phyloP scores from a whole-genome alignment of 345 rosid genomes.

The Eucalyptus cloeziana region DNA sequence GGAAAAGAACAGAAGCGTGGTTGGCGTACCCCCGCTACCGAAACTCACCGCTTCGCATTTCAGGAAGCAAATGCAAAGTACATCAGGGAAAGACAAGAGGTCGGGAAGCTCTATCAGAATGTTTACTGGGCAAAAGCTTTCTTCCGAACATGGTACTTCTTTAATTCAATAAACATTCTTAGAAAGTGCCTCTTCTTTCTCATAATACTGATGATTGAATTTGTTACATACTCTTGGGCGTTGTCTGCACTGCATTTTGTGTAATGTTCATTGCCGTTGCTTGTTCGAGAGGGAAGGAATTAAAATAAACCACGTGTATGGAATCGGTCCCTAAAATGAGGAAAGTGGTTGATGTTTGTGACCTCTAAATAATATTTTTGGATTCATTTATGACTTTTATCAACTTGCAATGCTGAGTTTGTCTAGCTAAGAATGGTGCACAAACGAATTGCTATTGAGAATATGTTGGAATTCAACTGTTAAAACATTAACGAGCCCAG shows the following conservation, averaged over 20 bases:
- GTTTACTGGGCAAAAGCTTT: neutral
- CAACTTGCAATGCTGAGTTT: neutral
- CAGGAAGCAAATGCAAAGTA: constrained; percentile 20
- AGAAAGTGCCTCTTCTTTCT: neutral
- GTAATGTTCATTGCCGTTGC: neutral
- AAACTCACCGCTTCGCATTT: constrained; percentile 12
- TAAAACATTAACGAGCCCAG: neutral
- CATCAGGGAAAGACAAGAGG: constrained; percentile 19
- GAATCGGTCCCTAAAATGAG: neutral
- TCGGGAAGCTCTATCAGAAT: constrained; percentile 8
- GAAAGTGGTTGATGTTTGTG: neutral
- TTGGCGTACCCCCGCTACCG: constrained; percentile 40
- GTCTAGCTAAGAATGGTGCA: neutral
- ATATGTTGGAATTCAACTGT: neutral
- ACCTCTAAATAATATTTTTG: neutral
- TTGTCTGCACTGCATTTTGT: neutral
- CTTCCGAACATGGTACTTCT: constrained; percentile 14
- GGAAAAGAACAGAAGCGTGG: constrained; percentile 1
- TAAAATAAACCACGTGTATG: neutral
- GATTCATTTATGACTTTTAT: neutral
- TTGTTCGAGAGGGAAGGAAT: neutral
- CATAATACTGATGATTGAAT: neutral
- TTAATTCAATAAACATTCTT: neutral
- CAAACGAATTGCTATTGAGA: neutral
- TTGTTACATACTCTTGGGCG: neutral